Percentiles rank a stretch among this genome's conserved stretches.
These are phyloP conservation scores for Drosera capensis DNA, from an alignment of 148 eudicot species.

Conservation along the genomic window DNA sequence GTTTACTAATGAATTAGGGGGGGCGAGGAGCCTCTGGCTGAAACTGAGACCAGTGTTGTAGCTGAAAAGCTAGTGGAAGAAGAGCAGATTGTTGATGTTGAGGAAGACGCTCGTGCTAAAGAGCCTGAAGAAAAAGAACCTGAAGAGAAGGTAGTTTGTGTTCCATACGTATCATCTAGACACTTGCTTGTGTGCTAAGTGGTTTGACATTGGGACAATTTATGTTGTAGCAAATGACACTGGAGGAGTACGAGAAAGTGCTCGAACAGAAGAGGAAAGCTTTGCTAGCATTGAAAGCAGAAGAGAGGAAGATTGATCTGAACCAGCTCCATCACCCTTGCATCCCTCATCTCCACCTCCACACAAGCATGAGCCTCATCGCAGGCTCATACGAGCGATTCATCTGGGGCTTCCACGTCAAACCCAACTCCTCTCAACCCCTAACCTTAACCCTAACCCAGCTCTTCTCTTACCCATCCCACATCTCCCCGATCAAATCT, in stretches of 20 bases:
- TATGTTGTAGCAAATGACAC: slow-evolving; percentile 98
- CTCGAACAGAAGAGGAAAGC: slow-evolving; percentile 84
- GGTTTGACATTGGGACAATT: too few relatives aligned
- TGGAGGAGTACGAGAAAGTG: slow-evolving; percentile 74
- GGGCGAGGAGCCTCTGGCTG: not conserved
- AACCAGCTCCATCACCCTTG: too few relatives aligned
- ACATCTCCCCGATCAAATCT: slow-evolving; percentile 54
- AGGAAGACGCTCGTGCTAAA: not conserved
- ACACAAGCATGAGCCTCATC: slow-evolving; percentile 36
- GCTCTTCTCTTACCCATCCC: slow-evolving; percentile 65
- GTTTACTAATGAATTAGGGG: too few relatives aligned
- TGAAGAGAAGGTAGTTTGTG: not conserved
- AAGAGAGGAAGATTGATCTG: slow-evolving; percentile 66
- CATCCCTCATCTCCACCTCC: not conserved
- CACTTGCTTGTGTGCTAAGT: too few relatives aligned
- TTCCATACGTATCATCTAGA: too few relatives aligned
- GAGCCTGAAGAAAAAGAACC: slow-evolving; percentile 1
- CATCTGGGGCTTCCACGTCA: slow-evolving; percentile 73
- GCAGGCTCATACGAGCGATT: slow-evolving; percentile 80
- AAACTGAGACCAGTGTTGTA: not conserved
- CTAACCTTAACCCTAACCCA: slow-evolving; percentile 38
- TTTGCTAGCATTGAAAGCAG: slow-evolving; percentile 42
- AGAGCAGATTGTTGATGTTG: not conserved
- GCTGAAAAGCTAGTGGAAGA: not conserved
- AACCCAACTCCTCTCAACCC: slow-evolving; percentile 14